Evolutionary conservation across 2,329 filamentous ascomycete genomes (phyloP).

Genomic region (Fusarium sp.): DNA sequence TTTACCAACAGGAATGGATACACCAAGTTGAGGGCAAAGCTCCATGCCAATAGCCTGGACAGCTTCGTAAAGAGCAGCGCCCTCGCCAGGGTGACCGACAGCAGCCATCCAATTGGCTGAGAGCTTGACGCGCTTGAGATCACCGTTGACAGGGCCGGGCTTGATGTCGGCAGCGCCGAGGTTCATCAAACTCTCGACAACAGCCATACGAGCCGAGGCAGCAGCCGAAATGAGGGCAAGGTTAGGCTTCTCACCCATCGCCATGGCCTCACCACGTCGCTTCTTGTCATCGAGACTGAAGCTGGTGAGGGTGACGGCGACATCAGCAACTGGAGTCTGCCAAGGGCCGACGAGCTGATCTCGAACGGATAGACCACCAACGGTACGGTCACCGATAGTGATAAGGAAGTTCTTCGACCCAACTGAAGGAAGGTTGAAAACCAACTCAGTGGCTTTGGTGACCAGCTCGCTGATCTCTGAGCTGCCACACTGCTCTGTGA

Average conservation of each 20-base stretch:
- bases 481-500: constrained; percentile 73
- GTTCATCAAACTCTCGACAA: constrained; percentile 94
- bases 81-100: constrained; percentile 92
- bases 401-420: constrained; percentile 98
- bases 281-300: constrained; percentile 74
- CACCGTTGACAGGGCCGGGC: constrained; percentile 59
- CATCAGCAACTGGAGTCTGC: constrained; percentile 94
- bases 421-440: constrained; percentile 87
- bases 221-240: constrained; percentile 90
- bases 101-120: constrained; percentile 99
- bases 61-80: constrained; percentile 91
- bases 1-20: constrained; percentile 96
- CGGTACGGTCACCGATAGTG: constrained; percentile 92
- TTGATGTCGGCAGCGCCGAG: constrained; percentile 80
- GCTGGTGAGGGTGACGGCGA: constrained; percentile 89
- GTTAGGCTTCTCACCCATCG: constrained; percentile 92
- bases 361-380: constrained; percentile 87
- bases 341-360: constrained; percentile 98
- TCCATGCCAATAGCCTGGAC: constrained; percentile 94
- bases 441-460: constrained; percentile 77
- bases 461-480: constrained; percentile 54
- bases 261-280: constrained; percentile 93
- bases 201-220: constrained; percentile 95
- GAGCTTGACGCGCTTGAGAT: constrained; percentile 83
- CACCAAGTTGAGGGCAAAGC: constrained; percentile 87